Evolutionary conservation across 2,329 filamentous ascomycete genomes (phyloP).

Genomic region (Orbilia quercus): DNA sequence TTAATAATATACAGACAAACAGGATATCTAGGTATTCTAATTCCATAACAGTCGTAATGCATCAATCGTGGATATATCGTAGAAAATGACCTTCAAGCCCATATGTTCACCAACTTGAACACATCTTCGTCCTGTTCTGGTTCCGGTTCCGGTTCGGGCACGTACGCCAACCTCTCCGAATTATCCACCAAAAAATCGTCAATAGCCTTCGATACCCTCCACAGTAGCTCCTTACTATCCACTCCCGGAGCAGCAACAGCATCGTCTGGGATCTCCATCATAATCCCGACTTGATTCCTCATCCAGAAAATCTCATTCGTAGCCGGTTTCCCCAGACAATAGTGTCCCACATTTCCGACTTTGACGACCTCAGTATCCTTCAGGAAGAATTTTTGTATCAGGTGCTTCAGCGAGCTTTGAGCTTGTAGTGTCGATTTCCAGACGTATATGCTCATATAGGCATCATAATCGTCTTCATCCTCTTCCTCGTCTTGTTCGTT

Average conservation of each 20-base stretch:
- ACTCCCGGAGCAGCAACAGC: neutral
- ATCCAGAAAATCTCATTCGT: slow-evolving; percentile 11
- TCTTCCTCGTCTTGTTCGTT: too few species aligned
- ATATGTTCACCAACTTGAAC: neutral
- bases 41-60: too few species aligned
- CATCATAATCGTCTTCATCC: neutral
- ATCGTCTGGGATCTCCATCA: neutral
- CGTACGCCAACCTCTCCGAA: neutral
- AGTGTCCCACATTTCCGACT: slow-evolving; percentile 4
- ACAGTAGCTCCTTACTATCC: neutral
- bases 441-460: slow-evolving; percentile 1
- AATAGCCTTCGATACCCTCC: neutral
- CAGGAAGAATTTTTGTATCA: slow-evolving; percentile 3
- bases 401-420: neutral
- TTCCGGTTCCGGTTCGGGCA: neutral
- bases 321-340: slow-evolving; percentile 4
- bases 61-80: neutral
- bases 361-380: neutral
- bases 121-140: neutral
- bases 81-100: neutral
- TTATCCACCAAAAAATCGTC: slow-evolving; percentile 4
- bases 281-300: slow-evolving; percentile 2
- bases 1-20: too few species aligned
- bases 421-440: slow-evolving; percentile 4
- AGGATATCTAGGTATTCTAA: too few species aligned